Conservation (phyloP, 805 yeast species). For the Ogataea minuta region DNA sequence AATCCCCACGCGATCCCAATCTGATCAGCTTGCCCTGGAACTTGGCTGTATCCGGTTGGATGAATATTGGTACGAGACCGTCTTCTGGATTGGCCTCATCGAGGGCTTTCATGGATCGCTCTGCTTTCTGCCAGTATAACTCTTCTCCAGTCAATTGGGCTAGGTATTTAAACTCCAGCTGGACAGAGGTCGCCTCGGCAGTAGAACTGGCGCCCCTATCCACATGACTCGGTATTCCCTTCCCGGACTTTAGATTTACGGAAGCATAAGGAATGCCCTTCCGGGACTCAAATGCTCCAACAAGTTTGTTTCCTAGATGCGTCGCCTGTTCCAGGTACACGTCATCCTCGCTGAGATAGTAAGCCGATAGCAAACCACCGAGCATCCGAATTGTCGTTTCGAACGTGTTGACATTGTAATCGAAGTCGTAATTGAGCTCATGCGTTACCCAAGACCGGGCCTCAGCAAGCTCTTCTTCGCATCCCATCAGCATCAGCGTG, state of each 20-base stretch:
- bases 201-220: slow-evolving; percentile 82
- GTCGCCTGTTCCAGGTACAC: slow-evolving; percentile 74
- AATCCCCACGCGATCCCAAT: slow-evolving; percentile 89
- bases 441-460: slow-evolving; percentile 75
- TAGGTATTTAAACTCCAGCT: slow-evolving; percentile 81
- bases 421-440: slow-evolving; percentile 67
- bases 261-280: slow-evolving; percentile 79
- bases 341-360: slow-evolving; percentile 66
- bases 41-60: slow-evolving; percentile 70
- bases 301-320: slow-evolving; percentile 69
- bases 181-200: slow-evolving; percentile 86
- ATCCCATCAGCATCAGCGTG: slow-evolving; percentile 75
- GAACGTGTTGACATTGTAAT: slow-evolving; percentile 75
- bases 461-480: slow-evolving; percentile 55
- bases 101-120: slow-evolving; percentile 65
- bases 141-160: slow-evolving; percentile 77
- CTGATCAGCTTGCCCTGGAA: slow-evolving; percentile 67
- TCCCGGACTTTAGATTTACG: slow-evolving; percentile 65
- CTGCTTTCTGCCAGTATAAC: slow-evolving; percentile 76
- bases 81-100: slow-evolving; percentile 63
- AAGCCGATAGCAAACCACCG: slow-evolving; percentile 88
- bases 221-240: slow-evolving; percentile 58
- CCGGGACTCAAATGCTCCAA: slow-evolving; percentile 64
- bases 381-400: slow-evolving; percentile 95
- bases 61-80: slow-evolving; percentile 81